phyloP scores from a whole-genome alignment of 495 filamentous ascomycete genomes.

The Neurospora discreta region DNA sequence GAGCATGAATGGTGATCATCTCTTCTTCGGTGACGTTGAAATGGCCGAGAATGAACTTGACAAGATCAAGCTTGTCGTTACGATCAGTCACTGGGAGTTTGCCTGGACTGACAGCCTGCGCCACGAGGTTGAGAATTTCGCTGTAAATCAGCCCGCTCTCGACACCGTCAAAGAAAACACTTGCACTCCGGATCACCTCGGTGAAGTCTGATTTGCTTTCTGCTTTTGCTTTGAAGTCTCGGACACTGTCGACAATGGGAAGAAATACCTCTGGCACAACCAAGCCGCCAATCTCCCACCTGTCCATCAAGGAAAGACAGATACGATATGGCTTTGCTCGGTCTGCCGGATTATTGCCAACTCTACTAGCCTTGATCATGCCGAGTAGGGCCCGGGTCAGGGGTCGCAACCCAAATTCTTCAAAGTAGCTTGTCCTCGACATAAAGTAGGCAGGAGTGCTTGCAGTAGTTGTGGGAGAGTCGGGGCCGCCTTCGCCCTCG shows the following conservation, averaged over 20 bases:
- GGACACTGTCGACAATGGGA: conserved; percentile 69
- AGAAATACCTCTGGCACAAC: conserved; percentile 83
- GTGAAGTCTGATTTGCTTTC: conserved; percentile 53
- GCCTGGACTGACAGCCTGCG: conserved; percentile 42
- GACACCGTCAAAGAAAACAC: conserved; percentile 92
- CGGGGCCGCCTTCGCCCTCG: conserved; percentile 31
- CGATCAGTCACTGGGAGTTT: conserved; percentile 30
- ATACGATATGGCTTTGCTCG: conserved; percentile 82
- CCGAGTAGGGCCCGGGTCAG: conserved; percentile 64
- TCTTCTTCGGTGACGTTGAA: conserved; percentile 97
- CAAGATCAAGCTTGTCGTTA: conserved; percentile 53
- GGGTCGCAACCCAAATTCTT: conserved; percentile 60
- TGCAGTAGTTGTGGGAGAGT: conserved; percentile 38
- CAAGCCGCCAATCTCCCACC: conserved; percentile 88
- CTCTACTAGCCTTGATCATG: conserved; percentile 52
- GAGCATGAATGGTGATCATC: conserved; percentile 80
- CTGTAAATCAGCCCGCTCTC: conserved; percentile 90
- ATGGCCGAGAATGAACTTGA: conserved; percentile 69
- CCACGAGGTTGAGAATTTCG: conserved; percentile 53
- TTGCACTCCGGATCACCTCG: conserved; percentile 89
- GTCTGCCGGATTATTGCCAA: conserved; percentile 45
- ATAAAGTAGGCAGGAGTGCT: conserved; percentile 32
- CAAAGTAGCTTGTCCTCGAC: conserved; percentile 62
- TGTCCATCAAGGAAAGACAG: conserved; percentile 90
- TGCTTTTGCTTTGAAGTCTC: conserved; percentile 51